Evolutionary conservation across 1,284 basidiomycete species (phyloP).

Genomic region (Apiotrichum domesticum): DNA sequence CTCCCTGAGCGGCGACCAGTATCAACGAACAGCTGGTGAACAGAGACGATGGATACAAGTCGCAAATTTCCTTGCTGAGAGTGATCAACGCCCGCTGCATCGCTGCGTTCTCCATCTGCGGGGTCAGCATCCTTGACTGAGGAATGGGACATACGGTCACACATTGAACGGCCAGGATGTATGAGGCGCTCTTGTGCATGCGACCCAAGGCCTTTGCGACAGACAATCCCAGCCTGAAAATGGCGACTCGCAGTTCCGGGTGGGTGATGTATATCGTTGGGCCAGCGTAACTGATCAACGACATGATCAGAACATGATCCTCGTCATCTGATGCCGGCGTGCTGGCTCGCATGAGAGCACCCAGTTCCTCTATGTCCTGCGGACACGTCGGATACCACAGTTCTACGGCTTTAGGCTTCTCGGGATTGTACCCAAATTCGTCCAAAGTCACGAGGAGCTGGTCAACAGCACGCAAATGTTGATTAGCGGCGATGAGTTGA

Average conservation of each 20-base stretch:
- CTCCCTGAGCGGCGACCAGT: slow-evolving; percentile 15
- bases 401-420: slow-evolving; percentile 5
- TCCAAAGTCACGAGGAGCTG: slow-evolving; percentile 14
- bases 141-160: slow-evolving; percentile 10
- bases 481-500: slow-evolving; percentile 19
- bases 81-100: slow-evolving; percentile 12
- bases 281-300: slow-evolving; percentile 26
- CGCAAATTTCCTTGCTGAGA: slow-evolving; percentile 8
- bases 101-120: slow-evolving; percentile 7
- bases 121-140: not conserved
- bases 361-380: slow-evolving; percentile 14
- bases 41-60: slow-evolving; percentile 10
- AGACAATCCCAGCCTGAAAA: slow-evolving; percentile 24
- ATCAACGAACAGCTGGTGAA: slow-evolving; percentile 16
- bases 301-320: slow-evolving; percentile 20
- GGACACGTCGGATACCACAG: slow-evolving; percentile 11
- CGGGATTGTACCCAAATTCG: slow-evolving; percentile 22
- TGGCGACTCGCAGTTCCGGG: slow-evolving; percentile 9
- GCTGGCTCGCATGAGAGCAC: not conserved
- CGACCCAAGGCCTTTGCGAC: slow-evolving; percentile 12
- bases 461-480: slow-evolving; percentile 14
- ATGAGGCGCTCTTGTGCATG: slow-evolving; percentile 20
- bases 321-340: slow-evolving; percentile 8
- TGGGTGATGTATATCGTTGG: slow-evolving; percentile 25
- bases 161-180: slow-evolving; percentile 19